Evolutionary conservation across 2,329 filamentous ascomycete genomes (phyloP).

Genomic region (Pestalotiopsis sp.): DNA sequence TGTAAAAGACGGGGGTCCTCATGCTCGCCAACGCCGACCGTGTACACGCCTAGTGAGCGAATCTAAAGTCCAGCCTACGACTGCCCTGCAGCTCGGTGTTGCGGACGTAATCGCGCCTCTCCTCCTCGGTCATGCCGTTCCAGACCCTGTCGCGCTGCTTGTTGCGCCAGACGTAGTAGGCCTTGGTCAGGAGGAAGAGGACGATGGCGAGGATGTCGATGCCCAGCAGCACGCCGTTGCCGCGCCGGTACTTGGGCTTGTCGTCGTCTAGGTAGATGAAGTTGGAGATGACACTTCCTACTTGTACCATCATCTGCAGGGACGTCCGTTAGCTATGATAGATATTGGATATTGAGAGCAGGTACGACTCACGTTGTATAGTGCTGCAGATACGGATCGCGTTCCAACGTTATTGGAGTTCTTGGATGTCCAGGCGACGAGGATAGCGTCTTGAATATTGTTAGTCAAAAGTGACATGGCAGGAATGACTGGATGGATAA

Average conservation of each 20-base stretch:
- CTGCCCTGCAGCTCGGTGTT: conserved; percentile 42
- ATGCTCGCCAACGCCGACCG: too few relatives aligned
- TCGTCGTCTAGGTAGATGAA: conserved; percentile 57
- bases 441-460: conserved; percentile 46
- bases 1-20: too few relatives aligned
- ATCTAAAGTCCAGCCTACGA: conserved; percentile 41
- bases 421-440: conserved; percentile 58
- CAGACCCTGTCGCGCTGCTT: conserved; percentile 45
- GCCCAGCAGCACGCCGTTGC: conserved; percentile 53
- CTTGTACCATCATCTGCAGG: conserved; percentile 35
- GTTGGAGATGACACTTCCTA: conserved; percentile 31
- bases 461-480: background rate
- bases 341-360: too few relatives aligned
- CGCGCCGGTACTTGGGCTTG: conserved; percentile 51
- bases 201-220: conserved; percentile 50
- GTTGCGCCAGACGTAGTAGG: conserved; percentile 54
- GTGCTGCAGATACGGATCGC: conserved; percentile 56
- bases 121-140: conserved; percentile 47
- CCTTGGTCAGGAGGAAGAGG: conserved; percentile 50
- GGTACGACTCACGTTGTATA: conserved; percentile 50
- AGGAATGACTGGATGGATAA: background rate
- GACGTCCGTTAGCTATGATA: background rate
- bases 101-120: conserved; percentile 47
- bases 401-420: conserved; percentile 62
- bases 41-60: conserved; percentile 32